Conservation (phyloP, 108 stramenopile genomes). For the Fistulifera solaris region DNA sequence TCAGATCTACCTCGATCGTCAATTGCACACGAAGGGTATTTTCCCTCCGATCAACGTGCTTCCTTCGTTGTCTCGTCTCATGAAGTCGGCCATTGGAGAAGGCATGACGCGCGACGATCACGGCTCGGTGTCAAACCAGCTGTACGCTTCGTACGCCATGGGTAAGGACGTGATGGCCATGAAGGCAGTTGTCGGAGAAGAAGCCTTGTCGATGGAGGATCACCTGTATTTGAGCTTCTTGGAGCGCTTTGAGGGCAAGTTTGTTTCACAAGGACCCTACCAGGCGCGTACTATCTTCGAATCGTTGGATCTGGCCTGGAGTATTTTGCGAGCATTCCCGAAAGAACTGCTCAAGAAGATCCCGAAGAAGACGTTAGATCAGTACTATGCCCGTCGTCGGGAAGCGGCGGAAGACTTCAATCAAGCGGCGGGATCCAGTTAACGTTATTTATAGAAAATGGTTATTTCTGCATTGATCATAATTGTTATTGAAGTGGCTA, state of each 20-base stretch:
- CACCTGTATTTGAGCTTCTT: conserved; percentile 97
- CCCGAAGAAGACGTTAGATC: conserved; percentile 93
- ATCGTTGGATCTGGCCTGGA: conserved; percentile 98
- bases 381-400: conserved; percentile 88
- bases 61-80: conserved; percentile 96
- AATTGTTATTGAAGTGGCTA: too few species aligned
- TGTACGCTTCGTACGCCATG: conserved; percentile 98
- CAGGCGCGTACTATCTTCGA: conserved; percentile 97
- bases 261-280: conserved; percentile 97
- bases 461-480: too few species aligned
- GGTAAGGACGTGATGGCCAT: conserved; percentile 99
- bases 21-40: conserved; percentile 96
- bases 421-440: conserved; percentile 40
- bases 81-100: conserved; percentile 99
- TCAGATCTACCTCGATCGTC: conserved; percentile 97
- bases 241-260: conserved; percentile 98
- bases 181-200: conserved; percentile 99
- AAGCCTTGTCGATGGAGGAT: conserved; percentile 99
- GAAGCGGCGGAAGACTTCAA: conserved; percentile 79
- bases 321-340: conserved; percentile 97
- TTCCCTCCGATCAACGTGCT: conserved; percentile 99
- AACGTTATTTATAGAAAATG: not conserved
- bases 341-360: conserved; percentile 99
- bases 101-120: conserved; percentile 99
- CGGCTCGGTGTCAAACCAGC: conserved; percentile 98